Evolutionary conservation across 495 filamentous ascomycete species (phyloP).

Genomic region (Barbatosphaeria neglecta): DNA sequence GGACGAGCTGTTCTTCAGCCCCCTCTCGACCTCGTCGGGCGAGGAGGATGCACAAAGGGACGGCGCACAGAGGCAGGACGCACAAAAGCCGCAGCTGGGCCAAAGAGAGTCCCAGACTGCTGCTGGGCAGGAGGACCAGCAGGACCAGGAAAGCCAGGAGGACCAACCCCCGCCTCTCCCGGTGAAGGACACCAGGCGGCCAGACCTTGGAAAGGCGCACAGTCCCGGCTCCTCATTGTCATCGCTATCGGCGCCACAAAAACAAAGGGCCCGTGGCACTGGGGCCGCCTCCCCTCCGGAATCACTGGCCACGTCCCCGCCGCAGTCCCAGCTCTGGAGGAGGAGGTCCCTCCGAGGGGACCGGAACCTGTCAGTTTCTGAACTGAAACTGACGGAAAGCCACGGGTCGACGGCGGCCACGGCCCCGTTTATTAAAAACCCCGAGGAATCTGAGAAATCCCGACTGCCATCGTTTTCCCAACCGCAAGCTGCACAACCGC

Average conservation of each 20-base stretch:
- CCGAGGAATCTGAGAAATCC: background rate
- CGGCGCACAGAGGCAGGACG: too few relatives aligned
- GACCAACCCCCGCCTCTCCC: conserved; percentile 26
- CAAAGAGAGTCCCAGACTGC: too few relatives aligned
- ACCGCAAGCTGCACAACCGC: conserved; percentile 6
- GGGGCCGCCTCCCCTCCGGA: conserved; percentile 1
- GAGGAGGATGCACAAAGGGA: background rate
- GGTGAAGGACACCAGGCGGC: conserved; percentile 17
- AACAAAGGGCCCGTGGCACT: background rate
- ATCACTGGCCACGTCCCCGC: conserved; percentile 16
- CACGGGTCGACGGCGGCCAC: conserved; percentile 31
- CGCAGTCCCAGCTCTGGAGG: conserved; percentile 29
- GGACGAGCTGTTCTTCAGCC: background rate
- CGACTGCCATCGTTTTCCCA: too few relatives aligned
- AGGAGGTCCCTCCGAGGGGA: conserved; percentile 33
- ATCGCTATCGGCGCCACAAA: background rate
- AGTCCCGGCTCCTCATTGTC: background rate
- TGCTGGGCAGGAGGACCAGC: too few relatives aligned
- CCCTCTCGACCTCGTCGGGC: background rate
- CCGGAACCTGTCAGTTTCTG: conserved; percentile 24
- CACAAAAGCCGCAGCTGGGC: background rate
- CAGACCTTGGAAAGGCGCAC: too few relatives aligned
- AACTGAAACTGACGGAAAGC: conserved; percentile 30
- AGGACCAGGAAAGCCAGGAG: conserved; percentile 2
- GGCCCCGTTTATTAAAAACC: too few relatives aligned